Percentiles rank a stretch among this genome's conserved stretches.
phyloP scores from a whole-genome alignment of 75 land plant species.

The Cupressus sempervirens region DNA sequence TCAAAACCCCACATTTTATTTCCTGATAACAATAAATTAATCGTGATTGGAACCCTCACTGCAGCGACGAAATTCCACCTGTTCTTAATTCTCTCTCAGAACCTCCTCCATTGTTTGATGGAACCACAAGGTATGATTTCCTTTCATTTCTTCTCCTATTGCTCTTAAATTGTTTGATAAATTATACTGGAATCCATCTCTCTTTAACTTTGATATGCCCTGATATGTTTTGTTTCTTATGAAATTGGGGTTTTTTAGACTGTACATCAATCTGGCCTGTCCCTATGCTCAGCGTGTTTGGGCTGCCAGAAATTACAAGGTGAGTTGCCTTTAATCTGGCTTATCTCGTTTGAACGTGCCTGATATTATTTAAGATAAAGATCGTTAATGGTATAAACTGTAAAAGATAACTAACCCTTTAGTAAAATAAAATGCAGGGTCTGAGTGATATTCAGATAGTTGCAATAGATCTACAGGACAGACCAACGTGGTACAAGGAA shows the following conservation, averaged over 20 bases:
- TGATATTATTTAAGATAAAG: not conserved
- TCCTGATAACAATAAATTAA: not conserved
- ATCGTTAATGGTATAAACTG: not conserved
- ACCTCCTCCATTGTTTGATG: slow-evolving; percentile 66
- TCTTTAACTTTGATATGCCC: not conserved
- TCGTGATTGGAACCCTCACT: not conserved
- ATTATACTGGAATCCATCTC: not conserved
- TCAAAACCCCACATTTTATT: not conserved
- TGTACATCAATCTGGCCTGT: slow-evolving; percentile 23
- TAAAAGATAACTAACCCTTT: not conserved
- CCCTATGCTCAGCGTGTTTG: slow-evolving; percentile 39
- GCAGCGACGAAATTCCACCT: slow-evolving; percentile 26
- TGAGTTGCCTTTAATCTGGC: not conserved
- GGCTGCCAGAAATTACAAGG: slow-evolving; percentile 40
- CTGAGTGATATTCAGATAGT: slow-evolving; percentile 31
- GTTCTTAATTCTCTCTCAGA: slow-evolving; percentile 39
- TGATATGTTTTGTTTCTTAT: not conserved
- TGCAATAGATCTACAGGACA: slow-evolving; percentile 19
- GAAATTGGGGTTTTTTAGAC: slow-evolving; percentile 13
- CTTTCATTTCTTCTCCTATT: not conserved
- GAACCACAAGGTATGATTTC: slow-evolving; percentile 43
- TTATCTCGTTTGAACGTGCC: not conserved
- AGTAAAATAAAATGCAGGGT: slow-evolving; percentile 23
- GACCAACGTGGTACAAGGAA: slow-evolving; percentile 24
- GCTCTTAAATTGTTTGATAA: not conserved